phyloP scores from a whole-genome alignment of 306 rosid genomes.

The Dryas drummondii region DNA sequence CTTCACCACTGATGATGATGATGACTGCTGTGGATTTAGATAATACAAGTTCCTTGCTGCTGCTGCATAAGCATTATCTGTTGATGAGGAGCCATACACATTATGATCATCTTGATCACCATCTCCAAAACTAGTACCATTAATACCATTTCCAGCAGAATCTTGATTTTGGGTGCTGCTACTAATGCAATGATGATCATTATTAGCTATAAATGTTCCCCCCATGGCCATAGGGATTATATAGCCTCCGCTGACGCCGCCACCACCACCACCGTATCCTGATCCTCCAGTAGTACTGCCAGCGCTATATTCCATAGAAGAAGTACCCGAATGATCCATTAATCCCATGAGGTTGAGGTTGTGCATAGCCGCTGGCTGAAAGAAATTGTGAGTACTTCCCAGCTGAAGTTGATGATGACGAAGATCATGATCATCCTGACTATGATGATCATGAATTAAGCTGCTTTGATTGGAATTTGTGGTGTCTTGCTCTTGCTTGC shows the following conservation, averaged over 20 bases:
- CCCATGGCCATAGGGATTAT: slow-evolving; percentile 40
- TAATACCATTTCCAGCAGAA: slow-evolving; percentile 21
- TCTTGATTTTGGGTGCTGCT: slow-evolving; percentile 18
- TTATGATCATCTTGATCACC: slow-evolving; percentile 25
- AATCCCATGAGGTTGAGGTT: slow-evolving; percentile 33
- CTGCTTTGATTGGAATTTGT: slow-evolving; percentile 1
- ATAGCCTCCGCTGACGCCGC: slow-evolving; percentile 24
- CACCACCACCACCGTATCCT: too few relatives aligned
- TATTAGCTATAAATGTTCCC: slow-evolving; percentile 24
- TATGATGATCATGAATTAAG: slow-evolving; percentile 2
- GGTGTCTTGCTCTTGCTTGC: slow-evolving; percentile 70
- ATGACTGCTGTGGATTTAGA: slow-evolving; percentile 34
- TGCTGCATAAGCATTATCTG: background rate
- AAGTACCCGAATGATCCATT: slow-evolving; percentile 36
- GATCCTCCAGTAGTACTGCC: background rate
- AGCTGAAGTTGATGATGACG: slow-evolving; percentile 52
- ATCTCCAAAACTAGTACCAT: background rate
- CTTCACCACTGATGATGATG: slow-evolving; percentile 19
- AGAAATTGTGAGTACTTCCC: slow-evolving; percentile 60
- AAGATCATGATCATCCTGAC: slow-evolving; percentile 23
- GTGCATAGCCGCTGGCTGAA: slow-evolving; percentile 37
- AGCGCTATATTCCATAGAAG: slow-evolving; percentile 69
- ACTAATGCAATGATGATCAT: background rate
- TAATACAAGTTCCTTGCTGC: slow-evolving; percentile 53
- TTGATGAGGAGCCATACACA: slow-evolving; percentile 36